Base-by-base conservation (phyloP, 345 rosid genomes). In the Salix udensis region DNA sequence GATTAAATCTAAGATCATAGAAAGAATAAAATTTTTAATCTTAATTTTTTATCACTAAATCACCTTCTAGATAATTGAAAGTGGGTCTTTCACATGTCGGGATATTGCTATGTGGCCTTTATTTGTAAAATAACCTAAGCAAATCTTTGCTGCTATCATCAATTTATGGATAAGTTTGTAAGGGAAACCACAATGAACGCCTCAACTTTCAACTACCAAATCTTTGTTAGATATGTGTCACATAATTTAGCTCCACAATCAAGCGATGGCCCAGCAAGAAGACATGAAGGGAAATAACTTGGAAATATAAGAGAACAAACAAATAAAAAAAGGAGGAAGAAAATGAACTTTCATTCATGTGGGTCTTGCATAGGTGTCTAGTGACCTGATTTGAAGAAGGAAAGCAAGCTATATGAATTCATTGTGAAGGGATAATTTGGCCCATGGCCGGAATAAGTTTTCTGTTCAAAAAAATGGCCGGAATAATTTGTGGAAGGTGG, bases 401-500 rank as follows among this genome's bases (percentile, higher is more conserved):
- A 65, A 78, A 53, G 68, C 62, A 74, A 72, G 53, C 79, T 76
- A 73, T 68, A 78, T 78, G 76, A 55, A 61, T 37, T 62, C 21
- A 21, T 53, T 0, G 80, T 69, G 36, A 21, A 60, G 74, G 68
- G 44, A 64, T 53, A 15, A 48, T 12, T 61, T 67, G 80, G 61
- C 36, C 75, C 70, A 30, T 77, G 23, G 12, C 37, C 65, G 31
- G 70, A 65, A 37, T 53, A 71, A 37, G 72, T 52, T 52, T 5
- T 19, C 1, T 9, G 60, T 21, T 53, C 60, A 19, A 19, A 19
- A 46, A 53, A 6, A 53, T 53, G 24, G 3, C 11, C 19, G 60
- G 24, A 53, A 53, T 19, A 53, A 53, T 10, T 46, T 60, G 30
- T 15, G 74, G 78, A 71, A 24, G 79, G 80, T 85, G 74, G 87